A percentile compares a stretch with the other conserved stretches of the same genome.
phyloP scores from a whole-genome alignment of 164 flowering plant species.

The Vitis rotundifolia region DNA sequence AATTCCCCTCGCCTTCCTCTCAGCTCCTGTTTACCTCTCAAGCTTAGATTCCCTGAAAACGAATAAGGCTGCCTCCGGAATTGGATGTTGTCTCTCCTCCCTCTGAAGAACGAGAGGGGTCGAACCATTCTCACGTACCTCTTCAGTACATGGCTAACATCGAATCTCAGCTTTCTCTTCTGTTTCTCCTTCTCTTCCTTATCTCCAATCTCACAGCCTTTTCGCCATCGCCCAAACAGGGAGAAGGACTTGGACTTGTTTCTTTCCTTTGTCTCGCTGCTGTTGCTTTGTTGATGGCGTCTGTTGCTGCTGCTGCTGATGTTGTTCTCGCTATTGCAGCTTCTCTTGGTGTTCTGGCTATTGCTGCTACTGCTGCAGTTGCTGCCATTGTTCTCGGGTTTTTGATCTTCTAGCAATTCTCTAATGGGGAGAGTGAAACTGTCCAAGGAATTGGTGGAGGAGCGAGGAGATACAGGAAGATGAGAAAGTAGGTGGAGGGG shows the following conservation, averaged over 20 bases:
- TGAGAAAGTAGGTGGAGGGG: conserved; percentile 85
- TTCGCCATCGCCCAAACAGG: conserved; percentile 54
- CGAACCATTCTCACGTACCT: conserved; percentile 60
- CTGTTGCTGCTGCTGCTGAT: not conserved
- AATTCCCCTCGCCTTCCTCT: conserved; percentile 36
- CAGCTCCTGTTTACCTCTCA: conserved; percentile 3
- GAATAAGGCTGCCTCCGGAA: conserved; percentile 46
- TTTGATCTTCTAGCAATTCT: conserved; percentile 29
- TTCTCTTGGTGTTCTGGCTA: not conserved
- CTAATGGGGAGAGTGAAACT: conserved; percentile 56
- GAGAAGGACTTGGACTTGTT: conserved; percentile 65
- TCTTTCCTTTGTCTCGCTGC: conserved; percentile 23
- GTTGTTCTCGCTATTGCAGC: conserved; percentile 2
- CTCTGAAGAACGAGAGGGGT: conserved; percentile 51
- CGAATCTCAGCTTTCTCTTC: conserved; percentile 43
- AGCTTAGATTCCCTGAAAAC: conserved; percentile 36
- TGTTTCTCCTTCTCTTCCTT: conserved; percentile 26
- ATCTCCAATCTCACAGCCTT: conserved; percentile 28
- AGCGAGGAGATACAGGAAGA: conserved; percentile 65
- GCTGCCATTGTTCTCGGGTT: conserved; percentile 9
- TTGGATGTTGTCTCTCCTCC: conserved; percentile 33
- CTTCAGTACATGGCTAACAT: conserved; percentile 48
- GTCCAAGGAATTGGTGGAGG: conserved; percentile 69
- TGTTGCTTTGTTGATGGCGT: not conserved
- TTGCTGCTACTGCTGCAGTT: conserved; percentile 9